Evolutionary conservation across 805 yeast species (phyloP).

Genomic region (Yamadazyma takamatsuzukensis): DNA sequence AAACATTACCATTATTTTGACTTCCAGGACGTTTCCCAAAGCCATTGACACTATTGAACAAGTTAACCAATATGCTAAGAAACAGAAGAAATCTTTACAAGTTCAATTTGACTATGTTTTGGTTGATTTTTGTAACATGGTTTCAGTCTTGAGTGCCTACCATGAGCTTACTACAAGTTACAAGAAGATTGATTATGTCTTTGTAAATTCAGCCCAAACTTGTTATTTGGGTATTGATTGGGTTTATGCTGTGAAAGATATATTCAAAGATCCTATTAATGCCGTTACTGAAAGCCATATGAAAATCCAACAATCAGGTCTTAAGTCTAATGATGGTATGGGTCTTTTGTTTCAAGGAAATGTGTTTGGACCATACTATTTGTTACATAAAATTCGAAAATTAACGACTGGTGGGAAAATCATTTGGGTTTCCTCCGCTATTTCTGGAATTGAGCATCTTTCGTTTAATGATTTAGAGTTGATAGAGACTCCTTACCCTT

Average conservation of each 20-base stretch:
- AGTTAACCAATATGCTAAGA: constrained; percentile 43
- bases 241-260: constrained; percentile 69
- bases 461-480: constrained; percentile 75
- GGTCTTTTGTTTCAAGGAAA: constrained; percentile 92
- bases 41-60: constrained; percentile 69
- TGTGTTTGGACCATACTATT: constrained; percentile 92
- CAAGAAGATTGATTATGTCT: constrained; percentile 67
- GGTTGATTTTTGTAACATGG: constrained; percentile 89
- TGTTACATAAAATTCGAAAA: constrained; percentile 62
- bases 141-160: constrained; percentile 71
- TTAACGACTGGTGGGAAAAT: constrained; percentile 59
- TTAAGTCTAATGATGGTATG: constrained; percentile 69
- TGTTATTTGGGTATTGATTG: constrained; percentile 85
- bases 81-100: constrained; percentile 44
- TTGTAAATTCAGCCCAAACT: constrained; percentile 88
- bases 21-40: constrained; percentile 84
- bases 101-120: constrained; percentile 84
- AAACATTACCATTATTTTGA: constrained; percentile 75
- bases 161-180: constrained; percentile 67
- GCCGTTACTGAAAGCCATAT: constrained; percentile 89
- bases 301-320: constrained; percentile 78
- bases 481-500: constrained; percentile 59
- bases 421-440: constrained; percentile 82
- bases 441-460: constrained; percentile 72
- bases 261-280: constrained; percentile 60